These are phyloP conservation scores for Carex cristatella DNA, from an alignment of 176 grass and related monocot species.

Conservation along the genomic window DNA sequence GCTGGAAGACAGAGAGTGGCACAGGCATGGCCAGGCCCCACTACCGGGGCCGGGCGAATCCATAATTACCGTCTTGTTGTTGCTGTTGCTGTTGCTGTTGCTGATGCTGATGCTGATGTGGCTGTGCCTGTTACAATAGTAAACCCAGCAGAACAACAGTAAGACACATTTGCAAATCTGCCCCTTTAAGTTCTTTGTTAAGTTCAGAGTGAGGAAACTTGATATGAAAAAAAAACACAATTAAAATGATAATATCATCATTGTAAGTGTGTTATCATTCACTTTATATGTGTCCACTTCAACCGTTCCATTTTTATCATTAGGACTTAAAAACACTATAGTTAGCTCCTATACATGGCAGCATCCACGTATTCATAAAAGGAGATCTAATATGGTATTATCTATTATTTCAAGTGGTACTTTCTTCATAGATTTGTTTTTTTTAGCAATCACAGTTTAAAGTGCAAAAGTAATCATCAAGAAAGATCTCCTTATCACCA, in stretches of 20 bases:
- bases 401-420: not conserved
- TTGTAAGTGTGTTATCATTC: too few relatives aligned
- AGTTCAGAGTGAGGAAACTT: conserved; percentile 13
- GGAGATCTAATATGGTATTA: not conserved
- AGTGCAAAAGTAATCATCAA: not conserved
- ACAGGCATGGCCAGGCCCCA: conserved; percentile 97
- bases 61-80: conserved; percentile 71
- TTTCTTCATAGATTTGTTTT: not conserved
- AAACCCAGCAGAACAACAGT: not conserved
- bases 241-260: not conserved
- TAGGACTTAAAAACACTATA: not conserved
- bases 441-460: not conserved
- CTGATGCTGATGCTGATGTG: conserved; percentile 58
- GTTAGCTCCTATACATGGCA: not conserved
- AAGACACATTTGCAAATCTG: not conserved
- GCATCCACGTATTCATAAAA: not conserved
- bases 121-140: conserved; percentile 24
- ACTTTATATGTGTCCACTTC: not conserved
- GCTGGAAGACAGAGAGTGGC: conserved; percentile 29
- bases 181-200: conserved; percentile 43
- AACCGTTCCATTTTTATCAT: not conserved
- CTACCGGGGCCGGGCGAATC: conserved; percentile 89
- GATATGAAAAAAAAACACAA: not conserved
- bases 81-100: conserved; percentile 73
- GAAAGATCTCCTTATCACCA: not conserved